Percentiles rank a stretch among this genome's conserved stretches.
Evolutionary conservation across 495 filamentous ascomycete species (phyloP).

Genomic region (Penicillium samsonianum): DNA sequence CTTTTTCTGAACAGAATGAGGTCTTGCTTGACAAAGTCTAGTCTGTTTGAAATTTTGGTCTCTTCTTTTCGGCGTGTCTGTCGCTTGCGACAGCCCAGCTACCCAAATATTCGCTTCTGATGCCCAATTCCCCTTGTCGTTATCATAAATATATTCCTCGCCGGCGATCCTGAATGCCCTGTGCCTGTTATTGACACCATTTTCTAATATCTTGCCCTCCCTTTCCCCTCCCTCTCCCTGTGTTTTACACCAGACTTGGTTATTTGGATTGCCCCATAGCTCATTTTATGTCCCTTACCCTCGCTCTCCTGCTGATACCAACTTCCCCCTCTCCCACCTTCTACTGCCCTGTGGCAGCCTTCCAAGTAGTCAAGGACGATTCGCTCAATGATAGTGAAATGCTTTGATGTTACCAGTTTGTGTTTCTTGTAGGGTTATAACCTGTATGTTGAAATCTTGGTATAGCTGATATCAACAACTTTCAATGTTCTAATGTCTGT

Average conservation of each 20-base stretch:
- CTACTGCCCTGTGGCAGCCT: conserved; percentile 3
- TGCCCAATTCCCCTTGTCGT: conserved; percentile 25
- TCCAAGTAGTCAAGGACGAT: conserved; percentile 7
- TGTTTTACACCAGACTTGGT: conserved; percentile 5
- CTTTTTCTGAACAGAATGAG: conserved; percentile 39
- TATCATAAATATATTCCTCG: conserved; percentile 39
- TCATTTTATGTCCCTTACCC: not conserved
- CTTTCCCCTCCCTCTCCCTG: not conserved
- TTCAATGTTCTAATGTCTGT: not conserved
- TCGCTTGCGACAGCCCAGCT: conserved; percentile 12
- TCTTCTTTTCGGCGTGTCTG: not conserved
- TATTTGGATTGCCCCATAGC: not conserved
- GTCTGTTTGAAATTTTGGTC: not conserved
- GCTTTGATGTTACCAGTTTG: conserved; percentile 4
- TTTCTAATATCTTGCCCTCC: conserved; percentile 25
- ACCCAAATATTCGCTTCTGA: conserved; percentile 15
- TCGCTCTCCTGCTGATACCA: conserved; percentile 11
- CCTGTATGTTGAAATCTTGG: not conserved
- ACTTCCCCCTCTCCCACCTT: not conserved
- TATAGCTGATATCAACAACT: not conserved
- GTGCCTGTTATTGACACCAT: conserved; percentile 19
- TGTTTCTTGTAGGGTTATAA: conserved; percentile 5
- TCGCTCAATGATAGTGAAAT: conserved; percentile 17
- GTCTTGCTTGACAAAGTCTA: not conserved
- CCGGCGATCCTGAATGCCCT: conserved; percentile 16